Evolutionary conservation across 371 early-diverging fungal genomes (phyloP).

Genomic region (Actinomortierella wolfii): DNA sequence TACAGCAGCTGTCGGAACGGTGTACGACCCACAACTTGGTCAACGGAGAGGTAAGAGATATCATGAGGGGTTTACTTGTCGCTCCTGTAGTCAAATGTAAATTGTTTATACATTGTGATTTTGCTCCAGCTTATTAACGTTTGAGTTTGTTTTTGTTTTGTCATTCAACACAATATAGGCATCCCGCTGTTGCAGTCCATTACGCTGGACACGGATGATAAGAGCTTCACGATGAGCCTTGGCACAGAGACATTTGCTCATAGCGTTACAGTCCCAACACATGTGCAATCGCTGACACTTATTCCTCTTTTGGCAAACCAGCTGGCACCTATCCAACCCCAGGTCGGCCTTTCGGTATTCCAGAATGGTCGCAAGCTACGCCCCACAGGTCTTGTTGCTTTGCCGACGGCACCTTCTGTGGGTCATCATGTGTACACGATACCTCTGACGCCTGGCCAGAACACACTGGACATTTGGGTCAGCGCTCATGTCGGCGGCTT

Average conservation of each 20-base stretch:
- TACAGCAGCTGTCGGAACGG: too few species aligned
- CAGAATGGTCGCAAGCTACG: constrained; percentile 40
- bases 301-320: constrained; percentile 32
- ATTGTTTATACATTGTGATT: too few species aligned
- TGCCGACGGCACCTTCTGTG: constrained; percentile 17
- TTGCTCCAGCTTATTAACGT: too few species aligned
- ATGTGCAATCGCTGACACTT: constrained; percentile 23
- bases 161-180: constrained; percentile 11
- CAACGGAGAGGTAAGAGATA: too few species aligned
- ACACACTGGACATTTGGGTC: constrained; percentile 41
- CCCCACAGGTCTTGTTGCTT: constrained; percentile 21
- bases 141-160: too few species aligned
- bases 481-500: constrained; percentile 38
- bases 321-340: constrained; percentile 35
- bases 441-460: constrained; percentile 25
- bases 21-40: too few species aligned
- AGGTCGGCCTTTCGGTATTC: constrained; percentile 39
- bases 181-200: constrained; percentile 38
- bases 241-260: constrained; percentile 31
- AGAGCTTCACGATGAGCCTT: constrained; percentile 38
- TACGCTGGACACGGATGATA: constrained; percentile 35
- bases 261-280: constrained; percentile 22
- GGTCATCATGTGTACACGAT: constrained; percentile 44
- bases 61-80: too few species aligned
- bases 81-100: too few species aligned